A percentile compares a stretch with the other conserved stretches of the same genome.
These are phyloP conservation scores for Hyaloscypha hepaticicola DNA, from an alignment of 495 filamentous ascomycete genomes.

Conservation along the genomic window DNA sequence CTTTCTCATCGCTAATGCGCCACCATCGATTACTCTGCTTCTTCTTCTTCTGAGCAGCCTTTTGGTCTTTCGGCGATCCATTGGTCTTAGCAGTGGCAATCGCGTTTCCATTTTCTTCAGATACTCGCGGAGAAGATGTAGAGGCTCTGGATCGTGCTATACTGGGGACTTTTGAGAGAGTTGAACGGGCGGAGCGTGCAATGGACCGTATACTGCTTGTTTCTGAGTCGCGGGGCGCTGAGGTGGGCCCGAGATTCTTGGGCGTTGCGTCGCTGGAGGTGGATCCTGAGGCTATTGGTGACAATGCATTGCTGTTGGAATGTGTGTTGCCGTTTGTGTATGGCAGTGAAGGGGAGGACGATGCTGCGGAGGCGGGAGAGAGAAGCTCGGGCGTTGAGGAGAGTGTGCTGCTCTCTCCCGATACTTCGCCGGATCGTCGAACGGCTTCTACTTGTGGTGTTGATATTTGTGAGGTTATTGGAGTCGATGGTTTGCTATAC, in stretches of 20 bases:
- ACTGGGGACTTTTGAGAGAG: constrained; percentile 40
- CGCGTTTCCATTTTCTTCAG: background rate
- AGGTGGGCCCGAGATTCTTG: constrained; percentile 22
- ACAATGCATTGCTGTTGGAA: constrained; percentile 12
- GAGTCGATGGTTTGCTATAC: constrained; percentile 55
- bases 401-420: constrained; percentile 36
- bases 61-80: background rate
- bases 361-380: constrained; percentile 29
- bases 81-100: background rate
- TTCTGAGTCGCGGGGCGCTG: constrained; percentile 33
- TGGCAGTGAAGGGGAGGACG: constrained; percentile 28
- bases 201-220: constrained; percentile 43
- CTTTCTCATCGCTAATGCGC: constrained; percentile 96
- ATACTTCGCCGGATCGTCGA: constrained; percentile 22
- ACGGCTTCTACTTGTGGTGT: constrained; percentile 41
- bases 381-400: constrained; percentile 42
- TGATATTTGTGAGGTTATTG: constrained; percentile 32
- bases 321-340: constrained; percentile 19
- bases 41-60: constrained; percentile 33
- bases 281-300: background rate
- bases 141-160: constrained; percentile 20
- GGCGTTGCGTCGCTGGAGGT: constrained; percentile 10
- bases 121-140: constrained; percentile 4
- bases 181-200: constrained; percentile 42
- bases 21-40: constrained; percentile 84